These are phyloP conservation scores for Fonsecaea nubica DNA, from an alignment of 2,329 filamentous ascomycete genomes.

Conservation along the genomic window DNA sequence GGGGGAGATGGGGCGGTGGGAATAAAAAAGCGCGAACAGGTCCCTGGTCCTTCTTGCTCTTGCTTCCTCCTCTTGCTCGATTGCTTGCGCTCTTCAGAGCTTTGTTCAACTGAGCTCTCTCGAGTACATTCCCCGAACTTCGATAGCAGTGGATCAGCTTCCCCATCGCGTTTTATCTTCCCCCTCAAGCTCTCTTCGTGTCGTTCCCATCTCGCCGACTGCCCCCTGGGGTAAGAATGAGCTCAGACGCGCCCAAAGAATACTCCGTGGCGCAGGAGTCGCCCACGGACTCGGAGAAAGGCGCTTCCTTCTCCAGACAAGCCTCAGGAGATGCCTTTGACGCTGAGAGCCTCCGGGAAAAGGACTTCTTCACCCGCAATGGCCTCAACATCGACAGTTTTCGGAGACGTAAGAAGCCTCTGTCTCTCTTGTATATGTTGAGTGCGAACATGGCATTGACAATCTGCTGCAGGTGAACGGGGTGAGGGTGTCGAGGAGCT, in stretches of 20 bases:
- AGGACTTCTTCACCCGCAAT: slow-evolving; percentile 41
- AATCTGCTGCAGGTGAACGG: slow-evolving; percentile 22
- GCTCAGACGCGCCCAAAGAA: slow-evolving; percentile 9
- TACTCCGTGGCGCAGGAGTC: slow-evolving; percentile 11
- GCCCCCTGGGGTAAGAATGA: not conserved
- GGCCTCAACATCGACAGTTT: slow-evolving; percentile 40
- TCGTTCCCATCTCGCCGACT: not conserved
- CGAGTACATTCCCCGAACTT: not conserved
- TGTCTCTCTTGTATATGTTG: not conserved
- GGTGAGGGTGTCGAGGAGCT: slow-evolving; percentile 22
- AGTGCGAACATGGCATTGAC: slow-evolving; percentile 7
- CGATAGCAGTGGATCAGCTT: not conserved
- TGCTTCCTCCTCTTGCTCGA: not conserved
- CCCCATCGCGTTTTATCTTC: not conserved
- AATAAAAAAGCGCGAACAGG: slow-evolving; percentile 14
- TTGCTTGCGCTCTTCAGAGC: slow-evolving; percentile 1
- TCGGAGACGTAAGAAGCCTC: slow-evolving; percentile 33
- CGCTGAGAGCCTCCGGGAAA: slow-evolving; percentile 31
- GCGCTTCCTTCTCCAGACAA: not conserved
- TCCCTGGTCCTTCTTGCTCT: not conserved
- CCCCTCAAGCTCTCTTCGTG: not conserved
- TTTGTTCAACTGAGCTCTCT: not conserved
- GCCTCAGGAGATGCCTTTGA: slow-evolving; percentile 16
- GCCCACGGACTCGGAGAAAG: slow-evolving; percentile 23
- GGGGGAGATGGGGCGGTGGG: slow-evolving; percentile 2